Evolutionary conservation across 2,329 filamentous ascomycete genomes (phyloP), one percentile per base, ranked within the genome.

Genomic region (Ophiostoma fasciatum): DNA sequence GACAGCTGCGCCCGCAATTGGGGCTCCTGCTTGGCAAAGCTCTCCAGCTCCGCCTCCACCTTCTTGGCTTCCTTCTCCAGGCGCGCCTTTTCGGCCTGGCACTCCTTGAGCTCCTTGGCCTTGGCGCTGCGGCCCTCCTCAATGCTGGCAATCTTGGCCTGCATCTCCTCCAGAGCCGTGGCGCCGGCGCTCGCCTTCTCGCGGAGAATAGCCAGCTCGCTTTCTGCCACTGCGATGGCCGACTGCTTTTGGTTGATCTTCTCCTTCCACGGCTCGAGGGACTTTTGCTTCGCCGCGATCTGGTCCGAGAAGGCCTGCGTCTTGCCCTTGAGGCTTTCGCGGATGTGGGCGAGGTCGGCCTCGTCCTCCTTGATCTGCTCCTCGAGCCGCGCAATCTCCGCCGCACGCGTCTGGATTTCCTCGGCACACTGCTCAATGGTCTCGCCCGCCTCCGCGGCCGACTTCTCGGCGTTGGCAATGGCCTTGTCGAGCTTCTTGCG

Each of bases 171-270:
- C 1, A 94, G 68, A 8, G 87, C 82, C 17, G 84, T 78, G 7
- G 82, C 78, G 5, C 87, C 85, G 22, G 88, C 79, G 50, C 85
- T 94, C 35, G 83, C 82, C 52, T 85, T 84, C 53, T 98, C 90
- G 28, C 74, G 72, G 7, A 98, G 68, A 39, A 98, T 96, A 41
- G 85, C 79, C 46, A 96, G 72, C 56, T 98, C 88, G 55, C 85
- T 94, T 54, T 94, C 82, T 2, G 90, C 85, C 10, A 98, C 87
- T 4, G 88, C 88, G 46, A 94, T 92, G 4, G 82, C 76, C 0
- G 87, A 94, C 51, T 90, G 81, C 56, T 94, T 96, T 52, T 94
- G 80, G 55, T 90, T 94, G 61, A 98, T 88, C 59, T 90, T 96
- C 46, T 85, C 85, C 47, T 80, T 87, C 90, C 90, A 98, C 0